A percentile compares a stretch with the other conserved stretches of the same genome.
Evolutionary conservation across 208 protist species (phyloP).

Genomic region (Acanthamoeba royreba): DNA sequence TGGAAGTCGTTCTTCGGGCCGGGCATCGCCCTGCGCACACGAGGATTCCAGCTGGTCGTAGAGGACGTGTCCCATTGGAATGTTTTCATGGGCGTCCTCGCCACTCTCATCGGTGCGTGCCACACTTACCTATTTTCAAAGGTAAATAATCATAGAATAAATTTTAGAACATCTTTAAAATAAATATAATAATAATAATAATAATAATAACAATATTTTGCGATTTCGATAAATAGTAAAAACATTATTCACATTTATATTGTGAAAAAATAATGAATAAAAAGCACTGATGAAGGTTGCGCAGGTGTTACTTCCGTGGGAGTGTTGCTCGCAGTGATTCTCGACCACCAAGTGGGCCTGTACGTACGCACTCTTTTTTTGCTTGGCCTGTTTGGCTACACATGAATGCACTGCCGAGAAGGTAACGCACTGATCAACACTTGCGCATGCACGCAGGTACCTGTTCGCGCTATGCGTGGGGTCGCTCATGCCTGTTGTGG

Average conservation of each 20-base stretch:
- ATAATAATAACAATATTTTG: too few species aligned
- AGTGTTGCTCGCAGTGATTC: not conserved
- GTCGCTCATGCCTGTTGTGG: not conserved
- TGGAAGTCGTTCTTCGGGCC: not conserved
- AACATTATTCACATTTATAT: not conserved
- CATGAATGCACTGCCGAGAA: too few species aligned
- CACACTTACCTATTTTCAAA: too few species aligned
- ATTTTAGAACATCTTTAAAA: too few species aligned
- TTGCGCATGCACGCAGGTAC: not conserved
- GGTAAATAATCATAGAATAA: too few species aligned
- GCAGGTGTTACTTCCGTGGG: not conserved
- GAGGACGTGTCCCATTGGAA: conserved; percentile 10
- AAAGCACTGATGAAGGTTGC: too few species aligned
- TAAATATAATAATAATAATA: too few species aligned
- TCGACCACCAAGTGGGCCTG: not conserved
- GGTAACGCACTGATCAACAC: not conserved
- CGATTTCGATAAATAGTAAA: not conserved
- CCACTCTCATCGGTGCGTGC: not conserved
- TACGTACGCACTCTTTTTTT: not conserved
- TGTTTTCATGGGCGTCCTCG: not conserved
- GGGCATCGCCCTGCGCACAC: not conserved
- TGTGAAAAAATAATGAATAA: too few species aligned
- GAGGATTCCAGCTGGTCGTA: not conserved
- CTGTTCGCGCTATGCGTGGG: not conserved
- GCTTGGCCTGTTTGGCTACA: too few species aligned